Evolutionary conservation across 495 filamentous ascomycete species (phyloP), one percentile per base, ranked within the genome.

Genomic region (Staphylotrichum longicolle): DNA sequence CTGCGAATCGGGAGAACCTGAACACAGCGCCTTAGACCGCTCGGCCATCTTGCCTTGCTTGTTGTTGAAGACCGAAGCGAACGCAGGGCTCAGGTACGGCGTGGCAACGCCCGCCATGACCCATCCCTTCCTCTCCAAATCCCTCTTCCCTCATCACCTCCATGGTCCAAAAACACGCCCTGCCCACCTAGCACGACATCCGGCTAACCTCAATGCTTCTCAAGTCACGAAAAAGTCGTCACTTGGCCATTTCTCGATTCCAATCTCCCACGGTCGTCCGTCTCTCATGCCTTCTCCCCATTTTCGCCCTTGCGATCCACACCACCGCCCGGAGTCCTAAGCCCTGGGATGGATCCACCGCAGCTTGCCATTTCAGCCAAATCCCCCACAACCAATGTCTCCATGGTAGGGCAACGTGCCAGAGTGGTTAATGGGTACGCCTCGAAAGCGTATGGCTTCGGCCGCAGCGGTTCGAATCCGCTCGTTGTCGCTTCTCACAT

Each of bases 401-500:
- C 45, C 50, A 46, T 41, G 15, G 49, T 27, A 70, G 62, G 73
- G 70, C 73, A 68, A 65, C 62, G 69, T 80, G 75, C 71, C 76
- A 76, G 77, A 80, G 76, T 78, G 75, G 77, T 78, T 80, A 78
- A 78, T 75, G 75, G 70, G 75, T 78, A 72, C 72, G 77, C 75
- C 76, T 80, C 75, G 77, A 78, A 78, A 80, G 77, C 77, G 74
- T 74, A 80, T 80, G 74, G 68, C 72, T 78, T 80, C 77, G 77
- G 77, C 67, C 73, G 77, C 77, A 70, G 68, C 75, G 71, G 75
- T 77, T 78, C 75, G 71, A 77, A 74, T 77, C 74, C 71, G 75
- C 69, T 71, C 64, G 58, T 63, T 66, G 70, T 73, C 73, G 70
- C 11, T 65, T 66, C 20, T 27, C 20, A 27, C 20, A 27, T 27